Conservation (phyloP, 2,329 filamentous ascomycete genomes). For the Biscogniauxia marginata region DNA sequence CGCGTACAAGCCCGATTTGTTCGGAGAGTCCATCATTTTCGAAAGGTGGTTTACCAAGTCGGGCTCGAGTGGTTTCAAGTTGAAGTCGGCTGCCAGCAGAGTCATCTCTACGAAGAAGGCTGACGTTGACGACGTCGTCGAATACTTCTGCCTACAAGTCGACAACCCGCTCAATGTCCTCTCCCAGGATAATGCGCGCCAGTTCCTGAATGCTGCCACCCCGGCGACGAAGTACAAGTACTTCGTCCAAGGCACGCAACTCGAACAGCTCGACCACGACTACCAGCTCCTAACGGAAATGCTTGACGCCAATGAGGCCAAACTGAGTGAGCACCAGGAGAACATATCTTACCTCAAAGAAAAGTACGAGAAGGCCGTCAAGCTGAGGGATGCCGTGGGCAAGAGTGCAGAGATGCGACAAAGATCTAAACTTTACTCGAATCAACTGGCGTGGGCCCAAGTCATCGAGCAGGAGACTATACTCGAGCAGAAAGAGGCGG, state of each 20-base stretch:
- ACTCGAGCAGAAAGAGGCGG: conserved; percentile 36
- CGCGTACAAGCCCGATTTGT: conserved; percentile 79
- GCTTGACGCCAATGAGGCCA: conserved; percentile 68
- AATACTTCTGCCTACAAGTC: conserved; percentile 90
- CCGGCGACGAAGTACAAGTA: conserved; percentile 91
- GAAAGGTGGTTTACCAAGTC: conserved; percentile 81
- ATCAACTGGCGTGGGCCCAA: conserved; percentile 82
- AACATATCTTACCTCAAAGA: conserved; percentile 62
- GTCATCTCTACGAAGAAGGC: conserved; percentile 78
- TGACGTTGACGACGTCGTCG: conserved; percentile 88
- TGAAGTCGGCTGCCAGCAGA: conserved; percentile 71
- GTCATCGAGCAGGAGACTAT: conserved; percentile 71
- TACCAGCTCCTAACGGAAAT: conserved; percentile 81
- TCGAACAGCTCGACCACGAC: conserved; percentile 88
- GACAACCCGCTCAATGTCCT: conserved; percentile 96
- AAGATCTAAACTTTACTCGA: conserved; percentile 56
- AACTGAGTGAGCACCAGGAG: conserved; percentile 59
- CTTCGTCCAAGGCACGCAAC: conserved; percentile 89
- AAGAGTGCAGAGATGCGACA: conserved; percentile 64
- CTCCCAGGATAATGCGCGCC: conserved; percentile 90
- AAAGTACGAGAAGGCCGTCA: conserved; percentile 59
- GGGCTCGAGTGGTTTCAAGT: conserved; percentile 79
- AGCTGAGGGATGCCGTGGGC: conserved; percentile 63
- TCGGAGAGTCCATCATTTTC: conserved; percentile 82
- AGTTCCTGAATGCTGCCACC: conserved; percentile 85